These are phyloP conservation scores for Apophysomyces ossiformis DNA, from an alignment of 371 early-diverging fungal genomes.

Conservation along the genomic window DNA sequence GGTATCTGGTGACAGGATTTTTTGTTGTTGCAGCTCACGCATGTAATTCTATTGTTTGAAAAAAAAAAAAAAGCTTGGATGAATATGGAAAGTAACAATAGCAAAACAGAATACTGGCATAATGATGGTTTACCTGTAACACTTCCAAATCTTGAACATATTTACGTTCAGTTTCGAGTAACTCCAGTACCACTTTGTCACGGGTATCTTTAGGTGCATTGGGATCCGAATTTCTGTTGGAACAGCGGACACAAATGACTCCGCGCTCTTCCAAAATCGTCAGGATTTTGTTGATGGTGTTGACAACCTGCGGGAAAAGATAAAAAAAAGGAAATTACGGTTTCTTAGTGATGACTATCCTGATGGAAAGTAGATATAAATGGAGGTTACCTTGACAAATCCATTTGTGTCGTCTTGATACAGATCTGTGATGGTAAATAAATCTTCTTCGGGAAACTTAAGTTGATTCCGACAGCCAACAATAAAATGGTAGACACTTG, in stretches of 20 bases:
- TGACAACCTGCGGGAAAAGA: slow-evolving; percentile 49
- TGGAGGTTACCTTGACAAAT: slow-evolving; percentile 83
- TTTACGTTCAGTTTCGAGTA: slow-evolving; percentile 92
- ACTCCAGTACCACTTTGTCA: slow-evolving; percentile 85
- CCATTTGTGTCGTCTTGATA: slow-evolving; percentile 94
- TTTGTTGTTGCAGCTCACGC: slow-evolving; percentile 57
- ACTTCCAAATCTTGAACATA: slow-evolving; percentile 91
- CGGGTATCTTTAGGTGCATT: slow-evolving; percentile 79
- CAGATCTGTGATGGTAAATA: slow-evolving; percentile 85
- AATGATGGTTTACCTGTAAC: slow-evolving; percentile 61
- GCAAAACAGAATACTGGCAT: not conserved
- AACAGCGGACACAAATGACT: slow-evolving; percentile 54
- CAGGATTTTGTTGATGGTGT: slow-evolving; percentile 72
- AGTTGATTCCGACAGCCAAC: slow-evolving; percentile 75
- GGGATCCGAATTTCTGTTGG: slow-evolving; percentile 54
- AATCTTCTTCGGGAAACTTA: slow-evolving; percentile 71
- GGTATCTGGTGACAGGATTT: slow-evolving; percentile 74
- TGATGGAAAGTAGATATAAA: slow-evolving; percentile 1
- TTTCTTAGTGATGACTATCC: not conserved
- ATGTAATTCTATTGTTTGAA: slow-evolving; percentile 48
- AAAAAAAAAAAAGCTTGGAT: not conserved
- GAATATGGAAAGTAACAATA: slow-evolving; percentile 2
- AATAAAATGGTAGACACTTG: slow-evolving; percentile 79
- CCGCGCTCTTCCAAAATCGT: slow-evolving; percentile 71
- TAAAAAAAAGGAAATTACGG: slow-evolving; percentile 8